Base-by-base conservation (phyloP, 495 filamentous ascomycete species). In the Terfezia claveryi region DNA sequence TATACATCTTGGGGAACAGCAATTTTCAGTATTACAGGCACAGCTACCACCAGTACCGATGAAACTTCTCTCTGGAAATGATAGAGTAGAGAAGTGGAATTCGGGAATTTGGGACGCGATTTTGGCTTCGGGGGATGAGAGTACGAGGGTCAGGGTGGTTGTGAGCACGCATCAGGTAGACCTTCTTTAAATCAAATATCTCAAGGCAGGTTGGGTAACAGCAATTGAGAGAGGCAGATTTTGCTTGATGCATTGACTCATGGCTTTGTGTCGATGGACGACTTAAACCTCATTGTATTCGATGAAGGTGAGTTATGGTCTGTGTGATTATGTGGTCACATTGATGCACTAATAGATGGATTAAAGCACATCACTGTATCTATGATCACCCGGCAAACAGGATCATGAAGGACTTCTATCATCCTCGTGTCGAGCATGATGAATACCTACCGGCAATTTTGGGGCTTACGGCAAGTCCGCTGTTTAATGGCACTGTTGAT, bases 381-480 rank as follows among this genome's bases (percentile, higher is more conserved):
- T 64, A 65, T 16, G 74, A 73, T 38, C 76, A 85, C 63, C 72
- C 88, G 0, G 79, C 80, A 10, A 81, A 82, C 56, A 76, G 71
- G 52, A 83, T 98, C 37, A 91, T 98, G 85, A 68, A 69, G 23
- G 70, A 80, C 52, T 81, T 80, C 59, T 95, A 95, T 60, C 78
- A 79, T 56, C 72, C 72, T 3, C 64, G 66, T 2, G 58, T 67
- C 1, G 64, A 65, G 23, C 57, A 63, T 14, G 60, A 60, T 1
- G 63, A 70, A 2, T 56, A 64, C 14, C 69, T 84, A 9, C 89
- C 91, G 0, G 68, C 70, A 11, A 87, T 95, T 53, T 69, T 95
- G 9, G 89, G 88, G 6, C 73, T 96, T 2, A 87, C 84, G 17
- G 89, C 89, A 0, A 92, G 85, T 60, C 89, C 89, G 0, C 71